Percentiles rank a stretch among this genome's conserved stretches.
Conservation (phyloP, 2,329 filamentous ascomycete genomes). For the Colletotrichum nymphaeae region DNA sequence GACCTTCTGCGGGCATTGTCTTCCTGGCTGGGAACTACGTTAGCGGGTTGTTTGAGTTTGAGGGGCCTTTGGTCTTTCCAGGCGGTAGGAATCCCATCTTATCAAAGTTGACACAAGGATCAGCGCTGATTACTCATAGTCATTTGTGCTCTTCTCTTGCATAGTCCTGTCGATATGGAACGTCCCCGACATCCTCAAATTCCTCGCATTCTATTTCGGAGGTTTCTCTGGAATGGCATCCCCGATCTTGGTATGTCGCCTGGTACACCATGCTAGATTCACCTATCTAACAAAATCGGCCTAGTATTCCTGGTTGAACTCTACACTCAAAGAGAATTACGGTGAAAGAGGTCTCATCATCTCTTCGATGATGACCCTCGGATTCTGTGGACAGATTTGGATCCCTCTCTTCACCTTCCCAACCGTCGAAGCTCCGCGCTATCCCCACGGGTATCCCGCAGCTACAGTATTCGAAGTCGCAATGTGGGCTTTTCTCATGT, state of each 20-base stretch:
- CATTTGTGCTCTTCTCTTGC: slow-evolving; percentile 41
- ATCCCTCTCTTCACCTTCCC: slow-evolving; percentile 44
- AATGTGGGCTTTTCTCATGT: slow-evolving; percentile 43
- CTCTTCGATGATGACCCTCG: slow-evolving; percentile 49
- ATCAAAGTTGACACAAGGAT: rapidly evolving
- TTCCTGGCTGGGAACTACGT: slow-evolving; percentile 43
- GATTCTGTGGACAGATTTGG: slow-evolving; percentile 45
- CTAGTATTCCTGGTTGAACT: slow-evolving; percentile 46
- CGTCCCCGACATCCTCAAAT: slow-evolving; percentile 44
- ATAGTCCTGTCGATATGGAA: slow-evolving; percentile 45
- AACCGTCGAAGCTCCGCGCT: slow-evolving; percentile 41
- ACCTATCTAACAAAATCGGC: rapidly evolving
- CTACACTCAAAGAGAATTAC: slow-evolving; percentile 45
- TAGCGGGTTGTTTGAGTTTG: slow-evolving; percentile 42
- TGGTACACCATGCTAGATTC: background rate
- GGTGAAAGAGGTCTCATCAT: slow-evolving; percentile 47
- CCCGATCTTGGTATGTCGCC: slow-evolving; percentile 37
- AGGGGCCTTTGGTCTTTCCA: slow-evolving; percentile 44
- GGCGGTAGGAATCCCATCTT: background rate
- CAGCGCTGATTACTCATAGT: background rate
- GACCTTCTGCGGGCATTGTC: slow-evolving; percentile 41
- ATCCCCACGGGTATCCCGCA: slow-evolving; percentile 42
- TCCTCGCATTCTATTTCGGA: slow-evolving; percentile 45
- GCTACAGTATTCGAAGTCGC: slow-evolving; percentile 40
- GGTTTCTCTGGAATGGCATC: slow-evolving; percentile 45